Evolutionary conservation across 2,329 filamentous ascomycete genomes (phyloP).

Genomic region (Volutella citrinella): DNA sequence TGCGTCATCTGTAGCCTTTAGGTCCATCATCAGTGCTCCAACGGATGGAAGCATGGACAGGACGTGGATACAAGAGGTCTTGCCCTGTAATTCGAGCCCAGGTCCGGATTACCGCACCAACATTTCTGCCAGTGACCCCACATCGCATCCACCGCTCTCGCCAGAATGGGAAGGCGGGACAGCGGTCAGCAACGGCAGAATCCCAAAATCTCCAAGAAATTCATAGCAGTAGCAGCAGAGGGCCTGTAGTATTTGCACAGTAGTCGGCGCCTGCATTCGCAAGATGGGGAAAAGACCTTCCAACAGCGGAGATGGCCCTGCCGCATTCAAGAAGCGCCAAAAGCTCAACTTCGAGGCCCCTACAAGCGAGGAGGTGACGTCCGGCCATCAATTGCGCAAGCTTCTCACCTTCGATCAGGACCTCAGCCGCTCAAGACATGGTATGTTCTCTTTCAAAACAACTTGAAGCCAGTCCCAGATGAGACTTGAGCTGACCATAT

Average conservation of each 20-base stretch:
- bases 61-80: too few relatives aligned
- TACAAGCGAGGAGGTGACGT: conserved; percentile 59
- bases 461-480: neutral
- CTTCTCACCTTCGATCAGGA: conserved; percentile 72
- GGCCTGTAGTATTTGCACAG: too few relatives aligned
- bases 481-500: conserved; percentile 2
- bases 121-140: conserved; percentile 9
- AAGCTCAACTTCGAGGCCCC: conserved; percentile 56
- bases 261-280: too few relatives aligned
- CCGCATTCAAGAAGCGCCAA: conserved; percentile 49
- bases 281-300: conserved; percentile 46
- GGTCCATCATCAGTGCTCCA: too few relatives aligned
- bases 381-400: conserved; percentile 64
- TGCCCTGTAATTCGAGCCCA: too few relatives aligned
- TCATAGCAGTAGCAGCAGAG: conserved; percentile 8
- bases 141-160: neutral
- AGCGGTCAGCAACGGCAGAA: conserved; percentile 35
- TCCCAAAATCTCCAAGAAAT: conserved; percentile 31
- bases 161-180: conserved; percentile 24
- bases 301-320: conserved; percentile 37
- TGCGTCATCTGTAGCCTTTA: too few relatives aligned
- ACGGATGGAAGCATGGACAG: too few relatives aligned
- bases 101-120: too few relatives aligned
- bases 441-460: conserved; percentile 36
- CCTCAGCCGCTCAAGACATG: conserved; percentile 63